Evolutionary conservation across 495 filamentous ascomycete genomes (phyloP), one percentile per base, ranked within the genome.

Genomic region (Hyaloscypha bicolor): DNA sequence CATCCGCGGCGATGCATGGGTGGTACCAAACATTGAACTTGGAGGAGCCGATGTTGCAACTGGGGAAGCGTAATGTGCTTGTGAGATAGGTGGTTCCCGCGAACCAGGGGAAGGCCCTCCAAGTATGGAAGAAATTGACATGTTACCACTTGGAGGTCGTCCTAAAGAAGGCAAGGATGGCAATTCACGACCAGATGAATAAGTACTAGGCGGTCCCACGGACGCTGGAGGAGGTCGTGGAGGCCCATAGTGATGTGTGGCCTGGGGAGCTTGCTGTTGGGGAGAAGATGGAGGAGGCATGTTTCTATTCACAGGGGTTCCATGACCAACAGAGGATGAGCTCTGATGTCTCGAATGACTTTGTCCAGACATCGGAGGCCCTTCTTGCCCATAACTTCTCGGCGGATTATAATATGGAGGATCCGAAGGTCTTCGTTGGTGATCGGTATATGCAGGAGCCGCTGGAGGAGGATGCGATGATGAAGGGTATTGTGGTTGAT

Each of bases 111-210:
- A 76, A 45, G 89, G 86, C n/a, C 87, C 86, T 55, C 90, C 89
- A 25, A 99, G 86, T 85, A 99, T 93, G 25, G 95, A 92, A 9
- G 93, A 95, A 72, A 99, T 99, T 25, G 95, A 96, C 95, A 99
- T 98, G 80, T 90, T 91, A 11, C 78, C 76, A 59, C 73, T 77
- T 11, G 71, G 75, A 6, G 79, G 76, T 64, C 83, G 77, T 9
- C 65, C 65, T 31, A 85, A 74, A 5, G 84, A 77, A 68, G 81
- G 79, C 48, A 85, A 69, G 3, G 83, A 77, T 32, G 86, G 86
- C 22, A 87, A 79, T 63, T 88, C 85, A 59, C 86, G 83, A 45
- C 77, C 77, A 0, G 42, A 48, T 3, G 82, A 79, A 68, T 86
- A 84, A 8, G 80, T 70, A 21, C 75, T 79, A 4, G 83, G 79